A percentile compares a stretch with the other conserved stretches of the same genome.
These are phyloP conservation scores for Aureobasidium sp. DNA, from an alignment of 2,329 filamentous ascomycete species.

Conservation along the genomic window DNA sequence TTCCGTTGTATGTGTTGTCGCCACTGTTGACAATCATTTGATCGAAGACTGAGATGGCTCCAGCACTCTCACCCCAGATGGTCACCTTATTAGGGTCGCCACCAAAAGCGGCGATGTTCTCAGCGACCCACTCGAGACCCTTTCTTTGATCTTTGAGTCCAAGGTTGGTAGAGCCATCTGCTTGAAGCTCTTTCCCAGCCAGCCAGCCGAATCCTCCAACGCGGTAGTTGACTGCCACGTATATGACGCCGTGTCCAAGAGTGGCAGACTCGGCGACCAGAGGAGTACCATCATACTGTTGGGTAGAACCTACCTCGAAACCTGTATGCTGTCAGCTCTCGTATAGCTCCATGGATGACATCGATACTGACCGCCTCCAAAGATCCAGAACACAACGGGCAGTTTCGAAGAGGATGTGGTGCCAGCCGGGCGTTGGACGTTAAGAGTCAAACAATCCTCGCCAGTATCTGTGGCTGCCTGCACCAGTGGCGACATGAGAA, in stretches of 20 bases:
- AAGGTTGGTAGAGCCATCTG: slow-evolving; percentile 30
- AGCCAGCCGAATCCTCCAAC: slow-evolving; percentile 32
- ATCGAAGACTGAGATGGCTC: slow-evolving; percentile 62
- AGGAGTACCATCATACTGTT: slow-evolving; percentile 36
- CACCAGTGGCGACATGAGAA: slow-evolving; percentile 35
- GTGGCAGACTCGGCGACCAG: slow-evolving; percentile 37
- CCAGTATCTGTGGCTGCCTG: slow-evolving; percentile 31
- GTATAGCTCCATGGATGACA: neutral
- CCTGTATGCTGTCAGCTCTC: slow-evolving; percentile 14
- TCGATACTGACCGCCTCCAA: slow-evolving; percentile 30
- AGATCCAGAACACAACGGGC: slow-evolving; percentile 45
- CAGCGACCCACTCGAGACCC: slow-evolving; percentile 28
- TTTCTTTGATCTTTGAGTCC: slow-evolving; percentile 28
- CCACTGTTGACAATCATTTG: slow-evolving; percentile 71
- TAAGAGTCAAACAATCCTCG: slow-evolving; percentile 40
- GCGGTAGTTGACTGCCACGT: slow-evolving; percentile 68
- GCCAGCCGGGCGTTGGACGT: slow-evolving; percentile 36
- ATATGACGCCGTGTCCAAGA: slow-evolving; percentile 59
- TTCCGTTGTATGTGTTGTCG: slow-evolving; percentile 66
- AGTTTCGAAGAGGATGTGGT: slow-evolving; percentile 33
- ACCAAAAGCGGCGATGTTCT: slow-evolving; percentile 59
- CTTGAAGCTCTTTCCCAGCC: slow-evolving; percentile 26
- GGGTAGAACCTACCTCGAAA: slow-evolving; percentile 34
- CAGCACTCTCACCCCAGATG: slow-evolving; percentile 60
- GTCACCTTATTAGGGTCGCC: slow-evolving; percentile 74